Conservation (phyloP, 2,329 filamentous ascomycete genomes). For the Ascochyta clinopodiicola region DNA sequence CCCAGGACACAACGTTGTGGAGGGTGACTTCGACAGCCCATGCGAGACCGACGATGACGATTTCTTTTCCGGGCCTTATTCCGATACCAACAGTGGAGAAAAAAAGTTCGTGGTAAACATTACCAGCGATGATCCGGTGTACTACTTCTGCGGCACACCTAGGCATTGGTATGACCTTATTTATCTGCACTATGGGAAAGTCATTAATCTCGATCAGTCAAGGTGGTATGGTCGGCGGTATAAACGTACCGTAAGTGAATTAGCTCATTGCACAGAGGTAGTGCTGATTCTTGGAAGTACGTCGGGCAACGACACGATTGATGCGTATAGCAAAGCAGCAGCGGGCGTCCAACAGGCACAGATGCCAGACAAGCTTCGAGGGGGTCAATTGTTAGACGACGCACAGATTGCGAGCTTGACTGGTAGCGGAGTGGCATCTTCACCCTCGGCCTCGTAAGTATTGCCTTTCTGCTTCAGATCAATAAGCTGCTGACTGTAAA, state of each 20-base stretch:
- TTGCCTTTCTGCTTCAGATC: not conserved
- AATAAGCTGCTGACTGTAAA: not conserved
- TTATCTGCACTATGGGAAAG: too few species aligned
- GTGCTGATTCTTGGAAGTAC: not conserved
- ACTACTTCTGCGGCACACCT: constrained; percentile 30
- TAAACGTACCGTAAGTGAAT: constrained; percentile 10
- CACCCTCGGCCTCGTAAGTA: constrained; percentile 9
- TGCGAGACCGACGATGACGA: constrained; percentile 19
- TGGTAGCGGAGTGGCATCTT: constrained; percentile 2
- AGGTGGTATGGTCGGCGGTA: constrained; percentile 11
- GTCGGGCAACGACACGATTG: constrained; percentile 6
- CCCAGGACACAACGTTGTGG: constrained; percentile 21
- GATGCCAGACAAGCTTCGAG: constrained; percentile 8
- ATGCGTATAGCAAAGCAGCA: constrained; percentile 8
- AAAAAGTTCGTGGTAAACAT: constrained; percentile 36
- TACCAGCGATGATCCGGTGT: constrained; percentile 28
- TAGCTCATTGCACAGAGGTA: not conserved
- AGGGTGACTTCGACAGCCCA: constrained; percentile 19
- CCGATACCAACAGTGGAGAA: constrained; percentile 25
- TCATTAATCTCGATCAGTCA: constrained; percentile 5
- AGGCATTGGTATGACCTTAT: constrained; percentile 22
- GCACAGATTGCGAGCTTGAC: constrained; percentile 22
- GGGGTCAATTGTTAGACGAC: constrained; percentile 26
- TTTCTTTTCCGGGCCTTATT: constrained; percentile 32
- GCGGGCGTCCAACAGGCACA: constrained; percentile 1